A percentile compares a stretch with the other conserved stretches of the same genome.
Conservation (phyloP, 495 filamentous ascomycete genomes). For the Bacidia gigantensis region DNA sequence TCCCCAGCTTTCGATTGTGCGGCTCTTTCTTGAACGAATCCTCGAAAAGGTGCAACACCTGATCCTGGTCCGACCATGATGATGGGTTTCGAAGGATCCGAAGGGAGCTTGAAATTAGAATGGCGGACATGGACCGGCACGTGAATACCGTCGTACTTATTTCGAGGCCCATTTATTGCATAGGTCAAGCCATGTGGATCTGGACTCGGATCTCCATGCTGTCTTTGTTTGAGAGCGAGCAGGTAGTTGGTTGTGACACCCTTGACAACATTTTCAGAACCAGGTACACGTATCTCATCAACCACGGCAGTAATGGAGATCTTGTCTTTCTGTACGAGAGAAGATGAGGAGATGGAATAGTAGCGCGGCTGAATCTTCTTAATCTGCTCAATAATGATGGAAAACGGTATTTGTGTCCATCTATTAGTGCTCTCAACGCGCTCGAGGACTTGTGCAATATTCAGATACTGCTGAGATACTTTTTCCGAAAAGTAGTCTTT, state of each 20-base stretch:
- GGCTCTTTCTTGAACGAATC: constrained; percentile 85
- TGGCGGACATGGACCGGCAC: constrained; percentile 92
- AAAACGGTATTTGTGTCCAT: constrained; percentile 83
- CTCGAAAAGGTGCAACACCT: constrained; percentile 92
- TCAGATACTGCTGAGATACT: constrained; percentile 68
- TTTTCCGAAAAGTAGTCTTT: constrained; percentile 94
- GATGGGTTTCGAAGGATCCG: constrained; percentile 82
- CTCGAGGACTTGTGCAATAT: constrained; percentile 80
- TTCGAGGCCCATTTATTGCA: constrained; percentile 76
- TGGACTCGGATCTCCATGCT: constrained; percentile 77
- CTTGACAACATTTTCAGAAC: constrained; percentile 67
- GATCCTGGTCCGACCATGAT: constrained; percentile 96
- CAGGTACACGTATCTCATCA: constrained; percentile 64
- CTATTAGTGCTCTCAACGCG: constrained; percentile 51
- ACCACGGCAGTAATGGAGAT: constrained; percentile 94
- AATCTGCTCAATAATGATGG: constrained; percentile 82
- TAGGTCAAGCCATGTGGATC: constrained; percentile 82
- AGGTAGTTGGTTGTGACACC: constrained; percentile 98
- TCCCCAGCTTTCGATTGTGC: constrained; percentile 66
- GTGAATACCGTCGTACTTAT: constrained; percentile 94
- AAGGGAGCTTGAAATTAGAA: constrained; percentile 98
- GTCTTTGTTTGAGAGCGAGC: constrained; percentile 90
- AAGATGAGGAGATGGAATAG: constrained; percentile 98
- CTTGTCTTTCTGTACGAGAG: constrained; percentile 81
- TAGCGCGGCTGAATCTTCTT: constrained; percentile 94